These are phyloP conservation scores for Lipomyces yarrowii DNA, from an alignment of 1,139 yeast species.

Conservation along the genomic window DNA sequence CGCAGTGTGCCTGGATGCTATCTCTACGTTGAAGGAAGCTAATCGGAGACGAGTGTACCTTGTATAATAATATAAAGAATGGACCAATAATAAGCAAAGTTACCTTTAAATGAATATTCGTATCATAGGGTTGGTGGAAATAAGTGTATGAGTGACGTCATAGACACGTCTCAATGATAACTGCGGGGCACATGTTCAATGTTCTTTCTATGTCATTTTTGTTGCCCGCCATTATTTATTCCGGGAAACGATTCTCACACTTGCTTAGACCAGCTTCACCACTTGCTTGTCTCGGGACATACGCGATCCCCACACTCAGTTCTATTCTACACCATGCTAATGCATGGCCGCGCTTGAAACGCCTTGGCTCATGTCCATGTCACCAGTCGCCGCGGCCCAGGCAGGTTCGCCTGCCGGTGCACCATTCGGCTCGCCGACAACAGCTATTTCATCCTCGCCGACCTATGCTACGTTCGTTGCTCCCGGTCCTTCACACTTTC, in stretches of 20 bases:
- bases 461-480: constrained; percentile 33
- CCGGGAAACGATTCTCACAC: not conserved
- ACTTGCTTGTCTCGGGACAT: not conserved
- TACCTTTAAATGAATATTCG: not conserved
- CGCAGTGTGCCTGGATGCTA: constrained; percentile 7
- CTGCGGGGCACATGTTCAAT: not conserved
- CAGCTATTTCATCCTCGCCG: constrained; percentile 19
- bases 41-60: constrained; percentile 12
- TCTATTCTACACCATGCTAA: constrained; percentile 10
- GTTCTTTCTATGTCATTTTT: not conserved
- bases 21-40: constrained; percentile 7
- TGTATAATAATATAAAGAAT: not conserved
- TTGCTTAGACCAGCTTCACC: not conserved
- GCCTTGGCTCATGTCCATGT: constrained; percentile 28
- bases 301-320: not conserved
- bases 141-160: not conserved
- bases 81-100: not conserved
- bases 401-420: constrained; percentile 15
- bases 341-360: constrained; percentile 32
- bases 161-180: not conserved
- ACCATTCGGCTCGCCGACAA: constrained; percentile 14
- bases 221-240: not conserved
- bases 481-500: constrained; percentile 23
- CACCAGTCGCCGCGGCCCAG: constrained; percentile 18
- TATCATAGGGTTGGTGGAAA: not conserved